Evolutionary conservation across 2,329 filamentous ascomycete genomes (phyloP), one percentile per base, ranked within the genome.

Genomic region (Achaetomium macrosporum): DNA sequence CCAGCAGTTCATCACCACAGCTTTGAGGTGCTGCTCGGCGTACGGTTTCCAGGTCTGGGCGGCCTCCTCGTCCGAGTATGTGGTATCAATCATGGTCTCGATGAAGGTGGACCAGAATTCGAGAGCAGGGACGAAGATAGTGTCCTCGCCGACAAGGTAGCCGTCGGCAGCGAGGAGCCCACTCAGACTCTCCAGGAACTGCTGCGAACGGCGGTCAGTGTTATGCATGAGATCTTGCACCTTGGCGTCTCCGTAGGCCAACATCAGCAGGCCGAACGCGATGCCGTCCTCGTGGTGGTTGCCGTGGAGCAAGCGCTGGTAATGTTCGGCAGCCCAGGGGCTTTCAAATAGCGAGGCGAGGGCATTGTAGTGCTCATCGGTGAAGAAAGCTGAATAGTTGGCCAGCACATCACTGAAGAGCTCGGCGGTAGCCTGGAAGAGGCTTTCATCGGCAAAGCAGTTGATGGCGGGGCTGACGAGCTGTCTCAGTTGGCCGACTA

Each of bases 21-120:
- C 76, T 59, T 83, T 78, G 17, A 88, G 73, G 51, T 84, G 76
- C 8, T 73, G 69, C 46, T 82, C 75, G 2, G 85, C 83, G 8
- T 73, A 67, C 8, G 73, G 69, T 45, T 85, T 75, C 84, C 85
- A 89, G 7, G 68, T 60, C 2, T 72, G 68, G 5, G 72, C 68
- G 5, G 68, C 65, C 4, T 70, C 69, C 20, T 76, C 73, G n/a
- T 74, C 73, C 1, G 77, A 76, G 55, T 76, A 80, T 42, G 78
- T 70, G 10, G 70, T 73, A 64, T 83, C 86, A 55, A 76, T 79
- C 73, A 83, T 75, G 12, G 81, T 79, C 68, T 90, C 88, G 6
- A 88, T 81, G 64, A 85, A 90, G 1, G 81, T 84, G 16, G 81
- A 85, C 88, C 89, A 93, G 65, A 93, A 92, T 62, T 93, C 88